phyloP scores from a whole-genome alignment of 163 green algal genomes.

The Scenedesmus sp. region DNA sequence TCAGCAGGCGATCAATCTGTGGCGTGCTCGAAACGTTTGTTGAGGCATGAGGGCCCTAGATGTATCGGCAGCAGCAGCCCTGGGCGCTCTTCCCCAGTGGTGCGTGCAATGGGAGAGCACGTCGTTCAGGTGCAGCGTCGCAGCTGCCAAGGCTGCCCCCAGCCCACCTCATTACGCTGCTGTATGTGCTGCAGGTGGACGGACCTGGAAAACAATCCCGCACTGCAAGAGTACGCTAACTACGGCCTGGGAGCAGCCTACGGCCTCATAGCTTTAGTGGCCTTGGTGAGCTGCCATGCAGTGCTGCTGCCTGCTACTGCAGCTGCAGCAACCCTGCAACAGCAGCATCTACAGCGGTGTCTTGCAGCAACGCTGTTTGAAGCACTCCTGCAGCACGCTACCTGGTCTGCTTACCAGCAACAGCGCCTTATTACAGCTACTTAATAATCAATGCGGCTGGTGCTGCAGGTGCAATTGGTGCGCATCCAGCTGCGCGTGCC shows the following conservation, averaged over 20 bases:
- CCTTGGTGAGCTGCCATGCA: constrained; percentile 63
- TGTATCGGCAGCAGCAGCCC: background rate
- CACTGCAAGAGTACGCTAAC: constrained; percentile 74
- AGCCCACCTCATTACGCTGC: background rate
- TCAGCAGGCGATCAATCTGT: background rate
- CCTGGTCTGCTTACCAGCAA: background rate
- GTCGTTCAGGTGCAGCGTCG: background rate
- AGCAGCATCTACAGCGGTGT: background rate
- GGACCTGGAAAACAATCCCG: constrained; percentile 66
- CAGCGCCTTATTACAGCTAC: background rate
- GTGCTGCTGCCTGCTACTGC: background rate
- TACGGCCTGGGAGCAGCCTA: constrained; percentile 79
- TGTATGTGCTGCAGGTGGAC: constrained; percentile 70
- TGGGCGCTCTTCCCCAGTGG: constrained; percentile 37
- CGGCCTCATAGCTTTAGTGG: constrained; percentile 77
- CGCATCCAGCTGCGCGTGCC: constrained; percentile 96
- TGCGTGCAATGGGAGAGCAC: background rate
- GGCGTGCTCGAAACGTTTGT: background rate
- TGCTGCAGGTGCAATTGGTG: constrained; percentile 87
- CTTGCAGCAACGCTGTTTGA: background rate
- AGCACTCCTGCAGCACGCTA: background rate
- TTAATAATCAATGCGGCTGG: background rate
- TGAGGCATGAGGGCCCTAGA: constrained; percentile 5
- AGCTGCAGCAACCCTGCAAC: background rate
- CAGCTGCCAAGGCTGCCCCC: background rate